phyloP scores from a whole-genome alignment of 2,329 filamentous ascomycete species.

The Chaetothyriales sp. region DNA sequence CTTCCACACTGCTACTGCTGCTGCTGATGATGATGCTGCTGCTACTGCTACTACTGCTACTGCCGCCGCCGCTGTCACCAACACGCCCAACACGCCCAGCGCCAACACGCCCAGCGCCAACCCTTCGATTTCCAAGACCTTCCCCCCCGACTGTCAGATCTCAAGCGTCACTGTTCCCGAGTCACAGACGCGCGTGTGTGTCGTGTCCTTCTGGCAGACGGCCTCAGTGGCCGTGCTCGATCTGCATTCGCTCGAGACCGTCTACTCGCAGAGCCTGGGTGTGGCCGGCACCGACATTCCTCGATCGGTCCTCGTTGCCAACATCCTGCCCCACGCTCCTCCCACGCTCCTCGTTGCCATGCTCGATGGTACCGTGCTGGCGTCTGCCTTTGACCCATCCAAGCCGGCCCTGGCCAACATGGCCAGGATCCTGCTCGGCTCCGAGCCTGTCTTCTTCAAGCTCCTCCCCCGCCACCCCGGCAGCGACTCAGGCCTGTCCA shows the following conservation, averaged over 20 bases:
- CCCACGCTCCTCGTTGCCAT: conserved; percentile 79
- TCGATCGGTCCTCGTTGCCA: conserved; percentile 64
- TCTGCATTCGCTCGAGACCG: conserved; percentile 49
- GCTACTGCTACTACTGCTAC: too few relatives aligned
- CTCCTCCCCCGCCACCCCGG: conserved; percentile 47
- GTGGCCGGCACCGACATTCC: conserved; percentile 65
- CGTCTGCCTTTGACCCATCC: conserved; percentile 54
- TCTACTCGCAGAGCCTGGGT: conserved; percentile 51
- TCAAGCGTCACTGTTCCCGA: conserved; percentile 69
- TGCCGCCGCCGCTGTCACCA: too few relatives aligned
- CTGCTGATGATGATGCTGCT: too few relatives aligned
- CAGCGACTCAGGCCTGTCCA: conserved; percentile 47
- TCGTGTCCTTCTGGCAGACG: conserved; percentile 80
- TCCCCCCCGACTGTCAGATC: conserved; percentile 59
- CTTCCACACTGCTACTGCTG: conserved; percentile 41
- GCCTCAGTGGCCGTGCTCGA: conserved; percentile 64
- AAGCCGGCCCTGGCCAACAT: conserved; percentile 54
- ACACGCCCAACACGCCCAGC: too few relatives aligned
- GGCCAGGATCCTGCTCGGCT: conserved; percentile 75
- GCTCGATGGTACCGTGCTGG: conserved; percentile 83
- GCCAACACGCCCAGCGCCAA: too few relatives aligned
- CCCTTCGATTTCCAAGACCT: conserved; percentile 45
- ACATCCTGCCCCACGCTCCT: conserved; percentile 51
- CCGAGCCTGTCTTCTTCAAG: conserved; percentile 69
- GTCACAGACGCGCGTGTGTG: conserved; percentile 50